phyloP scores from a whole-genome alignment of 345 rosid genomes.

The Aquilaria malaccensis region DNA sequence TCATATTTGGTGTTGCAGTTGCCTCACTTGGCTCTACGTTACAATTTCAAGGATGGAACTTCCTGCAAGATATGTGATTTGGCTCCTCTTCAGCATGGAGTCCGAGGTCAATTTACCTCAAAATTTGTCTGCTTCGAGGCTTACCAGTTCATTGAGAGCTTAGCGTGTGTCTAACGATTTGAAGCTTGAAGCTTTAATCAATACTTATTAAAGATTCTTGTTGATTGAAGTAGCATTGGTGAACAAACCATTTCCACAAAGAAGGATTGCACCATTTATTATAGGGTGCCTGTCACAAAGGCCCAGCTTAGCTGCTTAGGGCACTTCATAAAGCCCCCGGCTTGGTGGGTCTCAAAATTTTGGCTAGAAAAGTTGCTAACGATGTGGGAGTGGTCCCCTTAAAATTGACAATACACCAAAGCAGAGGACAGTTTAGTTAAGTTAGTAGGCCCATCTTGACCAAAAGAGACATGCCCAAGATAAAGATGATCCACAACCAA shows the following conservation, averaged over 20 bases:
- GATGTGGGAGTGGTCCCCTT: too few relatives aligned
- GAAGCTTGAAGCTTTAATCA: not conserved
- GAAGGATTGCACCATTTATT: too few relatives aligned
- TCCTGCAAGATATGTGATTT: conserved; percentile 19
- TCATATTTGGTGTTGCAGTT: conserved; percentile 23
- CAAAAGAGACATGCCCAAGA: not conserved
- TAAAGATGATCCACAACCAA: conserved; percentile 6
- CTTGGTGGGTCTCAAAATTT: too few relatives aligned
- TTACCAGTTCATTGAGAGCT: conserved; percentile 13
- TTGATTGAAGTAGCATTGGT: too few relatives aligned
- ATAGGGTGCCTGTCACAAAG: too few relatives aligned
- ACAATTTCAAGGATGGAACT: conserved; percentile 18
- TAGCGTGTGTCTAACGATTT: conserved; percentile 12
- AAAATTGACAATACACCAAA: too few relatives aligned
- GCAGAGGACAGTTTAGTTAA: too few relatives aligned
- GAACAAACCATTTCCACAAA: too few relatives aligned
- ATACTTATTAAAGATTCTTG: too few relatives aligned
- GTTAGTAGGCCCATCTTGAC: not conserved
- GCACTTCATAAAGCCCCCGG: too few relatives aligned
- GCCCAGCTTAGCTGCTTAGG: too few relatives aligned
- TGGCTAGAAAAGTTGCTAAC: too few relatives aligned
- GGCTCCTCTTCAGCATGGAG: not conserved
- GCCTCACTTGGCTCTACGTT: conserved; percentile 14
- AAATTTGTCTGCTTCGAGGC: conserved; percentile 9
- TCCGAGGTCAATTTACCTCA: not conserved